phyloP scores from a whole-genome alignment of 192 early-diverging fungal genomes.

The Backusella mclennaniae region DNA sequence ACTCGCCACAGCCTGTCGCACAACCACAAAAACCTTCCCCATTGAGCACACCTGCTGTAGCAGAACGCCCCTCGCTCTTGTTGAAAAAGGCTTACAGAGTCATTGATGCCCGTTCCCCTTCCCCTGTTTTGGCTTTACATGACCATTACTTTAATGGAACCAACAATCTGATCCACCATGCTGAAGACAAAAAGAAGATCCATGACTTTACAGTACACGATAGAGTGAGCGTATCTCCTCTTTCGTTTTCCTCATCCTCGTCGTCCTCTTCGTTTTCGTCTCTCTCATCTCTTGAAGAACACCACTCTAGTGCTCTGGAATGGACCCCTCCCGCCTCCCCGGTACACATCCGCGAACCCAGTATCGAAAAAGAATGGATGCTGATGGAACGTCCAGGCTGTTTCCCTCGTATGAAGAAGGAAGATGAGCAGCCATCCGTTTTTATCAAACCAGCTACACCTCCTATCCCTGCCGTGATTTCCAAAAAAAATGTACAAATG shows the following conservation, averaged over 20 bases:
- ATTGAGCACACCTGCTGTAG: not conserved
- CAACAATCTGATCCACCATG: not conserved
- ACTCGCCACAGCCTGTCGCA: constrained; percentile 3
- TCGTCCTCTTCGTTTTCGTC: constrained; percentile 10
- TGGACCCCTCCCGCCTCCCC: constrained; percentile 6
- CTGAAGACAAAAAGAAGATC: constrained; percentile 2
- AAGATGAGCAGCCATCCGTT: not conserved
- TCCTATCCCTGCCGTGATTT: not conserved
- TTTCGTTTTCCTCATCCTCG: constrained; percentile 9
- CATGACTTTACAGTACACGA: not conserved
- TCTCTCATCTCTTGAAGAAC: constrained; percentile 12
- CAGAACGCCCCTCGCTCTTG: not conserved
- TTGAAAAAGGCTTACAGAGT: constrained; percentile 4
- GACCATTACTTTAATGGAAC: constrained; percentile 1
- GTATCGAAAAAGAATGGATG: not conserved
- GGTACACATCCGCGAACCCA: not conserved
- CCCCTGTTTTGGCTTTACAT: not conserved
- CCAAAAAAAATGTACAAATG: not conserved
- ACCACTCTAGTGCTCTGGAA: not conserved
- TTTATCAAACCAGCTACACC: not conserved
- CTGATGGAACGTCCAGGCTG: not conserved
- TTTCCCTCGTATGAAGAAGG: constrained; percentile 8
- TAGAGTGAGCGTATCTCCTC: not conserved
- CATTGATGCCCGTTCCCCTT: not conserved
- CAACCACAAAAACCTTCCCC: not conserved